A percentile compares a stretch with the other conserved stretches of the same genome.
phyloP scores from a whole-genome alignment of 306 rosid genomes.

The Acmispon strigosus region DNA sequence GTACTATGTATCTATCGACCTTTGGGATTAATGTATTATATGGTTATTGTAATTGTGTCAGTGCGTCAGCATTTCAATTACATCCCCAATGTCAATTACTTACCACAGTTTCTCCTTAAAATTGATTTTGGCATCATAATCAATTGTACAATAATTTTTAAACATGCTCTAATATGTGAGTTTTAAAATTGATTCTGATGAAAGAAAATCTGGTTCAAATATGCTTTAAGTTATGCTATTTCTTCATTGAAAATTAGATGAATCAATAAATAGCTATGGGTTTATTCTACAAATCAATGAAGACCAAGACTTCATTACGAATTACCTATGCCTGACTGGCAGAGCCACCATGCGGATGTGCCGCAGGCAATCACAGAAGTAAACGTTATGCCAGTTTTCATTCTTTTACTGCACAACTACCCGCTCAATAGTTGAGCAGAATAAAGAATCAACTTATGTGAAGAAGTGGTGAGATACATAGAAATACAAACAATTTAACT shows the following conservation, averaged over 20 bases:
- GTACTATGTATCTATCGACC: neutral
- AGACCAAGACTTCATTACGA: neutral
- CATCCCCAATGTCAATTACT: neutral
- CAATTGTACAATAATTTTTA: no score
- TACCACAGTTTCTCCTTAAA: no score
- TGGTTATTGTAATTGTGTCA: slow-evolving; percentile 4
- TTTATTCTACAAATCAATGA: neutral
- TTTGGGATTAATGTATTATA: slow-evolving; percentile 1
- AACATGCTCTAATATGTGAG: no score
- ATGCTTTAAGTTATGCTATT: neutral
- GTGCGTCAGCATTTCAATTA: neutral
- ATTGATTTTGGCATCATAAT: no score
- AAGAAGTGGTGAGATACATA: neutral
- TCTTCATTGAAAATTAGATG: neutral
- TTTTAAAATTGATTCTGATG: no score
- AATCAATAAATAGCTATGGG: neutral
- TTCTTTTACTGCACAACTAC: neutral
- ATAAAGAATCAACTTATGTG: slow-evolving; percentile 22
- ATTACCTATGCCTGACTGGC: neutral
- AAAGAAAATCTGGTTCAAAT: no score
- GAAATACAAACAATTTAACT: slow-evolving; percentile 21
- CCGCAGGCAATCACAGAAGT: no score
- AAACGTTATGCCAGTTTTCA: neutral
- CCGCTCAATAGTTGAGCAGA: slow-evolving; percentile 5
- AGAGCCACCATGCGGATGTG: no score